phyloP scores from a whole-genome alignment of 768 basidiomycete genomes.

The Candolleomyces efflorescens region DNA sequence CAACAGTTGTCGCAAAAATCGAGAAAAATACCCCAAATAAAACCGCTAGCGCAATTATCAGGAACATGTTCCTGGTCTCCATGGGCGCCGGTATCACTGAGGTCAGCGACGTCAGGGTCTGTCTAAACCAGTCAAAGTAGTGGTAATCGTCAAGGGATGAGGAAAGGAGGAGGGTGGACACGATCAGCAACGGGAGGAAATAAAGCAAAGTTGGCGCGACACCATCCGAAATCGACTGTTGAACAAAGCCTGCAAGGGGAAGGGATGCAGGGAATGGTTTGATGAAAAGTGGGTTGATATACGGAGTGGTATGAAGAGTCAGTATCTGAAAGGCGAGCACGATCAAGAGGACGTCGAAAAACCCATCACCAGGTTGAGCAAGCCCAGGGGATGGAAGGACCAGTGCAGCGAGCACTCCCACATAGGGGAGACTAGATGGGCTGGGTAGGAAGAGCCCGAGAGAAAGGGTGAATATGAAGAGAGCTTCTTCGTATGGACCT shows the following conservation, averaged over 20 bases:
- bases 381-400: slow-evolving; percentile 30
- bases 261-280: slow-evolving; percentile 33
- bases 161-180: slow-evolving; percentile 42
- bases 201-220: slow-evolving; percentile 38
- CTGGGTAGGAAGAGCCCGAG: slow-evolving; percentile 2
- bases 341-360: slow-evolving; percentile 39
- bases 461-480: neutral
- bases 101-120: slow-evolving; percentile 5
- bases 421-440: slow-evolving; percentile 32
- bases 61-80: slow-evolving; percentile 42
- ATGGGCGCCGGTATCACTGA: slow-evolving; percentile 34
- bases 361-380: slow-evolving; percentile 34
- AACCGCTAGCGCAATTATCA: slow-evolving; percentile 30
- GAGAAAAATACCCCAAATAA: slow-evolving; percentile 29
- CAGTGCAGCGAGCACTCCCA: slow-evolving; percentile 36
- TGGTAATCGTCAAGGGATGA: slow-evolving; percentile 37
- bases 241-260: slow-evolving; percentile 42
- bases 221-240: slow-evolving; percentile 30
- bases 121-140: neutral
- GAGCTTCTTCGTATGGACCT: neutral
- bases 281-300: slow-evolving; percentile 39
- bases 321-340: slow-evolving; percentile 38
- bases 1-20: slow-evolving; percentile 27
- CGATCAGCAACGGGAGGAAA: slow-evolving; percentile 45
- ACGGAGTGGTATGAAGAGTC: slow-evolving; percentile 21